These are phyloP conservation scores for Aspergillus brasiliensis DNA, from an alignment of 2,329 filamentous ascomycete species.

Conservation along the genomic window DNA sequence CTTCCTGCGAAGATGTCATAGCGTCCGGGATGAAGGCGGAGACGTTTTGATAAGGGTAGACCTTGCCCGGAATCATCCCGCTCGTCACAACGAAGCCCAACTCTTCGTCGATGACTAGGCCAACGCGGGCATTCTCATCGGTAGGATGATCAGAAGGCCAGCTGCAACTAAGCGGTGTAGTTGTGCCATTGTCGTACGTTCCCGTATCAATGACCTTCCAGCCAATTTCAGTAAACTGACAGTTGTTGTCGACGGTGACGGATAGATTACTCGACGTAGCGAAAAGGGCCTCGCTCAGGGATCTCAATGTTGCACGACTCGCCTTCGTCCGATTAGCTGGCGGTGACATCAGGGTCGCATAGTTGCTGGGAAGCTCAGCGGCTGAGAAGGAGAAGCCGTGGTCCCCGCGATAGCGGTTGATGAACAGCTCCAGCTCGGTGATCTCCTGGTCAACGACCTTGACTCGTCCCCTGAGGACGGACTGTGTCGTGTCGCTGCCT, in stretches of 20 bases:
- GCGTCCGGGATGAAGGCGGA: constrained; percentile 2
- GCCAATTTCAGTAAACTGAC: constrained; percentile 1
- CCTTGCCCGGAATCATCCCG: not conserved
- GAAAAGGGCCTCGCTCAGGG: not conserved
- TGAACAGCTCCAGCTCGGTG: constrained; percentile 1
- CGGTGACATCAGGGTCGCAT: not conserved
- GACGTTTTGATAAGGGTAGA: not conserved
- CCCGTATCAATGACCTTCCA: not conserved
- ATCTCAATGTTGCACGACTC: not conserved
- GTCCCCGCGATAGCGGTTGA: constrained; percentile 3
- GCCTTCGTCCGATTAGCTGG: not conserved
- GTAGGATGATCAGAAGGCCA: not conserved
- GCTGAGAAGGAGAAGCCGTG: constrained; percentile 1
- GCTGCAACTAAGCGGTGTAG: not conserved
- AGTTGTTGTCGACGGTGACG: not conserved
- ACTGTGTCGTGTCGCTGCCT: not conserved
- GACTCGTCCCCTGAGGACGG: not conserved
- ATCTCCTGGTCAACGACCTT: constrained; percentile 1
- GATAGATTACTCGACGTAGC: not conserved
- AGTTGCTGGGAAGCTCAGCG: not conserved
- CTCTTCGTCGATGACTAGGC: not conserved
- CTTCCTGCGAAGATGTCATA: not conserved
- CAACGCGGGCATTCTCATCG: not conserved
- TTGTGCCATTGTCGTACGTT: not conserved
- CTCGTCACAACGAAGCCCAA: not conserved